Percentiles rank a stretch among this genome's conserved stretches.
Conservation (phyloP, 2,329 filamentous ascomycete genomes). For the Neoascochyta sp. region DNA sequence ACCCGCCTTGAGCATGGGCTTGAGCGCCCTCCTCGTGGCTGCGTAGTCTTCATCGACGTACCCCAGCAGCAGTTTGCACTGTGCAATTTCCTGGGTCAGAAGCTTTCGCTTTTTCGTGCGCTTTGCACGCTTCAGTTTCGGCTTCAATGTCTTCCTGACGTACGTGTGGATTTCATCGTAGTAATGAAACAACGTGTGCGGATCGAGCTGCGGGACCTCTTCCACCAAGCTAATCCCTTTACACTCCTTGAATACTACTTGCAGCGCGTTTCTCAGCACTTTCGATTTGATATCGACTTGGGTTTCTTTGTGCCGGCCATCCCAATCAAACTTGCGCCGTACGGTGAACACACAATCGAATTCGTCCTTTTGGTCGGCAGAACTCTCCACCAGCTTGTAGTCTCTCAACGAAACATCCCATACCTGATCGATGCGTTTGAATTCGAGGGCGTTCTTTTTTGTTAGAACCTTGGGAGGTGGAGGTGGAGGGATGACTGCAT, state of each 20-base stretch:
- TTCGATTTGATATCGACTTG: conserved; percentile 84
- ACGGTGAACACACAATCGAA: conserved; percentile 80
- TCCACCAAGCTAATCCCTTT: conserved; percentile 78
- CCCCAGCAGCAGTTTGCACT: conserved; percentile 68
- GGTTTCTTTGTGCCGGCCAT: conserved; percentile 73
- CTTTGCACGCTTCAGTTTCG: conserved; percentile 54
- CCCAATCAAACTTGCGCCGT: conserved; percentile 76
- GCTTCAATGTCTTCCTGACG: conserved; percentile 61
- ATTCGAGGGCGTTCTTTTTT: conserved; percentile 52
- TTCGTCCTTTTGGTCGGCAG: conserved; percentile 61
- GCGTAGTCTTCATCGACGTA: conserved; percentile 82
- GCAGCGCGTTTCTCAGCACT: conserved; percentile 65
- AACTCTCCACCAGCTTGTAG: conserved; percentile 65
- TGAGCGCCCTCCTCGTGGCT: conserved; percentile 72
- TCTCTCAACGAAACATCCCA: conserved; percentile 49
- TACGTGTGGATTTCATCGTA: conserved; percentile 69
- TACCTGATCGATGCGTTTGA: conserved; percentile 64
- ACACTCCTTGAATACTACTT: conserved; percentile 69
- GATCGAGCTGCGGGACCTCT: conserved; percentile 63
- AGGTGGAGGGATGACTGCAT: conserved; percentile 3
- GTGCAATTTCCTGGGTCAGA: conserved; percentile 56
- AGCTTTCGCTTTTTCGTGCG: conserved; percentile 60
- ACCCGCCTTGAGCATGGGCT: conserved; percentile 74
- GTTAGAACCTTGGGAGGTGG: conserved; percentile 15
- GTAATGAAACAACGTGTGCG: conserved; percentile 56